Percentiles rank a stretch among this genome's conserved stretches.
phyloP scores from a whole-genome alignment of 441 rosid species.

The Bocquillonia castaneifolia region DNA sequence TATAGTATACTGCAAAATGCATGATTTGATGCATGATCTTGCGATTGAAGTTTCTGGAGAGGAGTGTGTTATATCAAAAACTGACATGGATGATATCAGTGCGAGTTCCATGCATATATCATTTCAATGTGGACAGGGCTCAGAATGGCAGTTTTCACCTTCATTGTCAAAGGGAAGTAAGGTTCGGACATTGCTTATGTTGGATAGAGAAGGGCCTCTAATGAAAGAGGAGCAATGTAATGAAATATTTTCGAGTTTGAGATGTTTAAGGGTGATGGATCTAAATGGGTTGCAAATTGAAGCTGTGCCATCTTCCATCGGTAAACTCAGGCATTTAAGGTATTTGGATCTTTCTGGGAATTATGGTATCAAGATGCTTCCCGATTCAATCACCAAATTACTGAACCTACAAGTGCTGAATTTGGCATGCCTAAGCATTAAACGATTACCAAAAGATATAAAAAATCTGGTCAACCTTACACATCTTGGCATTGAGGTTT shows the following conservation, averaged over 20 bases:
- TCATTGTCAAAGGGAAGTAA: background rate
- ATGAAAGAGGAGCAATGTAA: background rate
- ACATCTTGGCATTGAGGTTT: slow-evolving; percentile 14
- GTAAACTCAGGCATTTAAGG: slow-evolving; percentile 1
- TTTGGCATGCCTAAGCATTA: background rate
- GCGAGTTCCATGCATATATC: background rate
- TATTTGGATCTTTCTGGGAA: slow-evolving; percentile 11
- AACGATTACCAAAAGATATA: slow-evolving; percentile 16
- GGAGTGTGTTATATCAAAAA: background rate
- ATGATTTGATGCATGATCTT: slow-evolving; percentile 34
- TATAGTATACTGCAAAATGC: slow-evolving; percentile 22
- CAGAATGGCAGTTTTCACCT: background rate
- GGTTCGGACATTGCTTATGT: background rate
- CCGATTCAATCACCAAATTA: background rate
- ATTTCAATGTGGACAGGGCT: too few relatives aligned
- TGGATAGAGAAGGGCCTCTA: background rate
- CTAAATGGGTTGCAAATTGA: background rate
- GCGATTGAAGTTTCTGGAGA: slow-evolving; percentile 20
- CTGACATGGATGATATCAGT: too few relatives aligned
- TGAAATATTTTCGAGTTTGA: slow-evolving; percentile 3
- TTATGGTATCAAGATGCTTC: background rate
- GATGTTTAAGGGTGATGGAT: slow-evolving; percentile 18
- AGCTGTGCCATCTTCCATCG: background rate
- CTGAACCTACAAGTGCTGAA: slow-evolving; percentile 10
- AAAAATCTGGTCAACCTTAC: slow-evolving; percentile 17